Evolutionary conservation across 306 rosid genomes (phyloP).

Genomic region (Bauhinia variegata): DNA sequence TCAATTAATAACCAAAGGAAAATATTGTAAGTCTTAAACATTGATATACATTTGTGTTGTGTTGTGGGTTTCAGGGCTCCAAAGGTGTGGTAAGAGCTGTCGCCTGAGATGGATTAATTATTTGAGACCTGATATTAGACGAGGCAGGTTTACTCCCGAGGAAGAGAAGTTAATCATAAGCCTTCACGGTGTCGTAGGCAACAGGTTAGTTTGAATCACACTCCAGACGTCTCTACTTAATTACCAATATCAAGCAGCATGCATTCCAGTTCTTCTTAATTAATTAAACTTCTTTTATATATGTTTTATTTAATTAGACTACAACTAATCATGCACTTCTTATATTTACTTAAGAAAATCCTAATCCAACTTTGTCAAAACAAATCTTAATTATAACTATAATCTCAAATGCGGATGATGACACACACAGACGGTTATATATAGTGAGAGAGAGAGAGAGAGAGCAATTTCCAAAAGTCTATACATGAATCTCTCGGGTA

Average conservation of each 20-base stretch:
- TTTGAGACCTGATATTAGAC: slow-evolving; percentile 94
- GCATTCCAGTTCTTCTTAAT: not conserved
- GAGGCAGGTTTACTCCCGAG: slow-evolving; percentile 95
- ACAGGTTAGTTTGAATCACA: slow-evolving; percentile 65
- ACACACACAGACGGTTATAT: no score
- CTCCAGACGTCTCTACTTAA: not conserved
- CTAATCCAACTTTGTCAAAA: no score
- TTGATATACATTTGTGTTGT: not conserved
- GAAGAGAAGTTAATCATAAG: slow-evolving; percentile 94
- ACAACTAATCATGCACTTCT: not conserved
- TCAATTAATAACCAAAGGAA: not conserved
- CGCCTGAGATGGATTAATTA: slow-evolving; percentile 96
- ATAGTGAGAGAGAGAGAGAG: not conserved
- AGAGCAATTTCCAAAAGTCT: not conserved
- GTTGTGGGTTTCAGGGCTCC: slow-evolving; percentile 70
- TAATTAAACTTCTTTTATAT: no score
- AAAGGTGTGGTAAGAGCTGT: slow-evolving; percentile 98
- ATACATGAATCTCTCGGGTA: slow-evolving; percentile 19
- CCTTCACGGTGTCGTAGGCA: slow-evolving; percentile 95
- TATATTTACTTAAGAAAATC: not conserved
- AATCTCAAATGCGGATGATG: no score
- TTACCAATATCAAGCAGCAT: not conserved
- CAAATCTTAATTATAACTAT: no score
- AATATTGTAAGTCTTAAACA: not conserved
- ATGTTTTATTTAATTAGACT: no score